Conservation (phyloP, 83 land plant genomes). For the Diphasiastrum complanatum region DNA sequence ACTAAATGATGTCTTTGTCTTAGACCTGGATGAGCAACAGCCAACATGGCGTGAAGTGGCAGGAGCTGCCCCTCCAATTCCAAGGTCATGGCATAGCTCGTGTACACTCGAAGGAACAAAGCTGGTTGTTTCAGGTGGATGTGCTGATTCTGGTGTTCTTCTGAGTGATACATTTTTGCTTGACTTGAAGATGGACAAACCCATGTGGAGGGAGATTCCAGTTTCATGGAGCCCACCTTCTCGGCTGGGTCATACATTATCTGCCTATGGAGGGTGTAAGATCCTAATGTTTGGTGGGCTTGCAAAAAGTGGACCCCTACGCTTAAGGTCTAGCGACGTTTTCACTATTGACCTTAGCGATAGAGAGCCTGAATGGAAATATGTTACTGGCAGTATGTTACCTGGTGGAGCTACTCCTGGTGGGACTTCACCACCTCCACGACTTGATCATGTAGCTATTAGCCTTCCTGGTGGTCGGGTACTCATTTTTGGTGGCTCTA, state of each 20-base stretch:
- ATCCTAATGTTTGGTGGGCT: slow-evolving; percentile 84
- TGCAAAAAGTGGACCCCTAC: slow-evolving; percentile 69
- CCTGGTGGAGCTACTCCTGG: slow-evolving; percentile 73
- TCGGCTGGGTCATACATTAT: slow-evolving; percentile 65
- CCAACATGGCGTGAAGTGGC: slow-evolving; percentile 82
- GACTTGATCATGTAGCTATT: slow-evolving; percentile 86
- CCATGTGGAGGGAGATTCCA: slow-evolving; percentile 79
- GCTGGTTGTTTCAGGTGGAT: slow-evolving; percentile 84
- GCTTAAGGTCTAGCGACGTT: slow-evolving; percentile 75
- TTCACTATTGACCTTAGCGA: slow-evolving; percentile 73
- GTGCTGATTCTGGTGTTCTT: slow-evolving; percentile 89
- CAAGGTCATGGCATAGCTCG: slow-evolving; percentile 91
- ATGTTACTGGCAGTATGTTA: slow-evolving; percentile 65
- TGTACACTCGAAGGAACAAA: slow-evolving; percentile 84
- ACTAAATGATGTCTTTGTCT: slow-evolving; percentile 74
- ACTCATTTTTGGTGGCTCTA: slow-evolving; percentile 77
- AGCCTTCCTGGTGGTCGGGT: slow-evolving; percentile 76
- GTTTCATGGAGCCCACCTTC: slow-evolving; percentile 85
- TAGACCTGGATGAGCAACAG: slow-evolving; percentile 64
- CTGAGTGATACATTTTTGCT: slow-evolving; percentile 78
- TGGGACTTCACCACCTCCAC: slow-evolving; percentile 71
- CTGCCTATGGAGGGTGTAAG: slow-evolving; percentile 65
- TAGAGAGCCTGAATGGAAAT: slow-evolving; percentile 67
- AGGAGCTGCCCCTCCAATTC: slow-evolving; percentile 70
- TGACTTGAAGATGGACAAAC: slow-evolving; percentile 75